phyloP scores from a whole-genome alignment of 768 basidiomycete species.

The Kondoa subrosea region DNA sequence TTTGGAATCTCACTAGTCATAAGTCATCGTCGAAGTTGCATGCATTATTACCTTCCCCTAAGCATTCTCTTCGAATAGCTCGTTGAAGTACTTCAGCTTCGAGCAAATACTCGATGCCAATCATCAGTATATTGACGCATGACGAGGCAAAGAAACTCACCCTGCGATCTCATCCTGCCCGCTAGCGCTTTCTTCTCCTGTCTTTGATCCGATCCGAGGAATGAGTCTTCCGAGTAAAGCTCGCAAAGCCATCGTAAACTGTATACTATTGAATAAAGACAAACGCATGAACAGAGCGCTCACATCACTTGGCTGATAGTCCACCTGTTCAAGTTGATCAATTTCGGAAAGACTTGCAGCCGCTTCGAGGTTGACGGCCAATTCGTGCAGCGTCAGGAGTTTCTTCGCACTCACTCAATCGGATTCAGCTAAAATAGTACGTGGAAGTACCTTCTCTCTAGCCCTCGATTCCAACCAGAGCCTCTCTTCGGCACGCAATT shows the following conservation, averaged over 20 bases:
- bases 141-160: not conserved
- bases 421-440: not conserved
- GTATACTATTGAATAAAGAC: not conserved
- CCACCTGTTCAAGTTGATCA: not conserved
- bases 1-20: too few species aligned
- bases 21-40: too few species aligned
- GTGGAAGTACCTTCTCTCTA: not conserved
- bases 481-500: not conserved
- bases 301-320: not conserved
- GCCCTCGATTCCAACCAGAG: not conserved
- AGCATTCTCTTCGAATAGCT: not conserved
- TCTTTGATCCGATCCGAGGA: not conserved
- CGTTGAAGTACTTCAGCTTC: not conserved
- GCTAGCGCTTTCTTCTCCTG: not conserved
- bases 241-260: not conserved
- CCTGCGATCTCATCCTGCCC: not conserved
- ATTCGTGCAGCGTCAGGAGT: not conserved
- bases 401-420: not conserved
- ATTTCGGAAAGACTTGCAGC: not conserved
- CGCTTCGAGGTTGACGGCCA: not conserved
- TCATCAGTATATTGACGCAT: not conserved
- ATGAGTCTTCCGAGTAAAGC: not conserved
- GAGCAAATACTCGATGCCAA: not conserved
- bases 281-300: not conserved
- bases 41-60: too few species aligned